Conservation (phyloP, 2,329 filamentous ascomycete genomes). For the Fusarium udum region DNA sequence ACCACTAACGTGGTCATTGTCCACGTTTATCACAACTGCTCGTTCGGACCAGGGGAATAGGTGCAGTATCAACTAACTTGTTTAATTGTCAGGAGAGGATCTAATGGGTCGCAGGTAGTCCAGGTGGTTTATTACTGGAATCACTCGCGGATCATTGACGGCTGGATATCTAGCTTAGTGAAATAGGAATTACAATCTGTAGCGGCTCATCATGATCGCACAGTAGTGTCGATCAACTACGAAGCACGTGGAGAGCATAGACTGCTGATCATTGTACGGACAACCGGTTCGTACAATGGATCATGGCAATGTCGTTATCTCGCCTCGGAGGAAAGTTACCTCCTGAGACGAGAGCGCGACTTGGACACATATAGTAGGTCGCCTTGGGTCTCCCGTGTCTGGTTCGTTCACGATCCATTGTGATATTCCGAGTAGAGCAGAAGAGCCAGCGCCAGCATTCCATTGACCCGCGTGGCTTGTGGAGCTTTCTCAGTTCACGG, state of each 20-base stretch:
- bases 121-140: background rate
- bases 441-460: constrained; percentile 31
- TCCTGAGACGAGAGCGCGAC: constrained; percentile 13
- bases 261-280: constrained; percentile 19
- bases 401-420: constrained; percentile 14
- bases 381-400: background rate
- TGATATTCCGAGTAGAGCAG: background rate
- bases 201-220: constrained; percentile 6
- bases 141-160: background rate
- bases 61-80: background rate
- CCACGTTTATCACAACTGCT: background rate
- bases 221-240: background rate
- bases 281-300: background rate
- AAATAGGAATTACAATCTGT: background rate
- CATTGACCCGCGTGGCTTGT: constrained; percentile 45
- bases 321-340: constrained; percentile 13
- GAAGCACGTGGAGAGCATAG: constrained; percentile 21
- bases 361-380: background rate
- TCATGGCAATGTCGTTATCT: constrained; percentile 15
- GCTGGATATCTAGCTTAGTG: background rate
- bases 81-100: background rate
- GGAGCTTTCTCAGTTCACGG: constrained; percentile 32
- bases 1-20: background rate
- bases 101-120: background rate
- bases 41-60: background rate